phyloP scores from a whole-genome alignment of 768 basidiomycete genomes.

The Pholiota conissans region DNA sequence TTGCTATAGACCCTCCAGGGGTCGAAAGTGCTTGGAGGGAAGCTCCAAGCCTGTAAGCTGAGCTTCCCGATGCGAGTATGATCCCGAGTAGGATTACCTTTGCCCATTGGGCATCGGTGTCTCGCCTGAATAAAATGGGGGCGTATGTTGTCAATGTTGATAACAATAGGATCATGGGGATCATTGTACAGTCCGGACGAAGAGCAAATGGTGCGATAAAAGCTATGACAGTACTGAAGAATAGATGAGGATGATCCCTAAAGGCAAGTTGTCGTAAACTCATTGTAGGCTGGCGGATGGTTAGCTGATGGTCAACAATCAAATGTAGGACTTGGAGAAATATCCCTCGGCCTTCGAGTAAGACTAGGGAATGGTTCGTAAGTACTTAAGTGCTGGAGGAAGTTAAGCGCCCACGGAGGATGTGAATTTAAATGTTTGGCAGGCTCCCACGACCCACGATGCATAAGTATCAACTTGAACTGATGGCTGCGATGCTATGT shows the following conservation, averaged over 20 bases:
- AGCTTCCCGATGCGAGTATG: slow-evolving; percentile 38
- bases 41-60: slow-evolving; percentile 41
- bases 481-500: neutral
- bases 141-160: slow-evolving; percentile 37
- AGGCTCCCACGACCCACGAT: neutral
- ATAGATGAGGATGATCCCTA: slow-evolving; percentile 25
- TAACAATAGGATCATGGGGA: slow-evolving; percentile 29
- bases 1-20: slow-evolving; percentile 43
- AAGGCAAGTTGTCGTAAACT: slow-evolving; percentile 27
- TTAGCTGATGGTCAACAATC: neutral
- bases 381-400: slow-evolving; percentile 18
- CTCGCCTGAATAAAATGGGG: slow-evolving; percentile 31
- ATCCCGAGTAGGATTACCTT: slow-evolving; percentile 33
- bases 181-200: slow-evolving; percentile 20
- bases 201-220: slow-evolving; percentile 21
- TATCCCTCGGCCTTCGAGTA: slow-evolving; percentile 8
- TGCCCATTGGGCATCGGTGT: slow-evolving; percentile 6
- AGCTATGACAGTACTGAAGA: slow-evolving; percentile 24
- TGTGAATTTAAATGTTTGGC: neutral
- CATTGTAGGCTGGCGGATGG: slow-evolving; percentile 18
- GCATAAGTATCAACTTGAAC: too few relatives aligned
- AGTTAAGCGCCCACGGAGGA: slow-evolving; percentile 12
- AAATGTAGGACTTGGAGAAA: slow-evolving; percentile 15
- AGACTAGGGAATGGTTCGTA: slow-evolving; percentile 16
- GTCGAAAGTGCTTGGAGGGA: slow-evolving; percentile 59